Evolutionary conservation across 345 rosid genomes (phyloP), one percentile per base, ranked within the genome.

Genomic region (Arabis alpina): DNA sequence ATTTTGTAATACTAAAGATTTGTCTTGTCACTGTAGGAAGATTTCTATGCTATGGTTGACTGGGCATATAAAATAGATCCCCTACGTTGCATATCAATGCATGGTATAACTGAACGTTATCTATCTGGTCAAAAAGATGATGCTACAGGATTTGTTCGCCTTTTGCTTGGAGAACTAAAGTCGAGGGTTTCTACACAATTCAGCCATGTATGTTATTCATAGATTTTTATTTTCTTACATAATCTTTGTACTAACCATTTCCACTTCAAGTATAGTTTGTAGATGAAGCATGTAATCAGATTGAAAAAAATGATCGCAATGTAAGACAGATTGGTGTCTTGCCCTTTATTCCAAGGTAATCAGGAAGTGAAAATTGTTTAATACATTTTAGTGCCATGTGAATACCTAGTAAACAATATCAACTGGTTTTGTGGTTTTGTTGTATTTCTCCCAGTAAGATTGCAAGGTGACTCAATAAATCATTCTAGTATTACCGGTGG

Each of bases 51-150:
- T 66, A 91, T 91, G 54, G 93, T 91, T 68, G 97, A 91, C 73
- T 91, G 97, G 97, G 97, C 97, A 36, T 87, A 88, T 83, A 88
- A 87, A 80, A 87, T 87, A 40, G 97, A 91, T 75, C 93, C 97
- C 63, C 75, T 91, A 41, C 97, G 90, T 54, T 88, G 97, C 87
- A 87, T 91, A 80, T 91, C 97, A 52, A 88, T 91, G 94, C 91
- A 88, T 81, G 97, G 97, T 64, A 87, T 85, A 67, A 91, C 97
- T 44, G 91, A 91, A 72, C 87, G 91, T 14, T 91, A 36, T 36
- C 40, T 36, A 2, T 36, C 40, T 36, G 10, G 40, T 36, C 40
- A 36, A 10, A 36, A 36, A 82, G 97, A 90, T 79, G 97, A 91
- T 82, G 93, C 97, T 54, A 96, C 97, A 41, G 96, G 97, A 54